These are phyloP conservation scores for Botrytis fragariae DNA, from an alignment of 2,329 filamentous ascomycete genomes.

Conservation along the genomic window DNA sequence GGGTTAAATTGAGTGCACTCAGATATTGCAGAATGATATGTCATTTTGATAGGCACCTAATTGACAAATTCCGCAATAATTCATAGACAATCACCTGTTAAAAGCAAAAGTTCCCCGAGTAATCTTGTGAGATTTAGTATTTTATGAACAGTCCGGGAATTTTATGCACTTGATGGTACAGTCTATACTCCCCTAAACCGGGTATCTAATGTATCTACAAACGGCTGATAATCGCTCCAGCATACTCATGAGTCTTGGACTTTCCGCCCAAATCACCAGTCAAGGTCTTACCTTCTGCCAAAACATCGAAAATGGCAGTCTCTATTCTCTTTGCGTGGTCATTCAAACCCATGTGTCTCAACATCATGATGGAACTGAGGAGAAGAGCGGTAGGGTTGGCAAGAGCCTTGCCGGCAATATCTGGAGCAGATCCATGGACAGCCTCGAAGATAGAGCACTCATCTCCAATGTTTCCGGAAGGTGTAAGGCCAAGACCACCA, in stretches of 20 bases:
- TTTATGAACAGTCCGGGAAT: constrained; percentile 11
- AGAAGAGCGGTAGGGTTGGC: constrained; percentile 97
- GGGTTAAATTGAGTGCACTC: background rate
- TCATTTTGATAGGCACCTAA: background rate
- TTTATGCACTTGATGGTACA: constrained; percentile 32
- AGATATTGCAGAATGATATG: background rate
- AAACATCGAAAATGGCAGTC: constrained; percentile 89
- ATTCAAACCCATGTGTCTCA: constrained; percentile 93
- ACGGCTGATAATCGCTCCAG: constrained; percentile 75
- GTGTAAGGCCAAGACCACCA: constrained; percentile 93
- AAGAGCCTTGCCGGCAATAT: constrained; percentile 93
- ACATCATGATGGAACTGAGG: constrained; percentile 98
- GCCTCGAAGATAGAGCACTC: constrained; percentile 99
- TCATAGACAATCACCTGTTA: background rate
- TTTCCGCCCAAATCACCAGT: constrained; percentile 96
- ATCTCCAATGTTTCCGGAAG: constrained; percentile 97
- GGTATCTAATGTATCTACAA: constrained; percentile 39
- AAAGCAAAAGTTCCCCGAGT: background rate
- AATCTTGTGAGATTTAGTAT: constrained; percentile 30
- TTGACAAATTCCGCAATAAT: background rate
- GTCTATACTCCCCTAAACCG: constrained; percentile 31
- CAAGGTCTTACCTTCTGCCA: constrained; percentile 93
- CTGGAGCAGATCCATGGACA: constrained; percentile 94
- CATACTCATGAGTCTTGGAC: constrained; percentile 93
- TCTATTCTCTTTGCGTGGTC: constrained; percentile 86